These are phyloP conservation scores for Hypocreales sp. DNA, from an alignment of 2,329 filamentous ascomycete species.

Conservation along the genomic window DNA sequence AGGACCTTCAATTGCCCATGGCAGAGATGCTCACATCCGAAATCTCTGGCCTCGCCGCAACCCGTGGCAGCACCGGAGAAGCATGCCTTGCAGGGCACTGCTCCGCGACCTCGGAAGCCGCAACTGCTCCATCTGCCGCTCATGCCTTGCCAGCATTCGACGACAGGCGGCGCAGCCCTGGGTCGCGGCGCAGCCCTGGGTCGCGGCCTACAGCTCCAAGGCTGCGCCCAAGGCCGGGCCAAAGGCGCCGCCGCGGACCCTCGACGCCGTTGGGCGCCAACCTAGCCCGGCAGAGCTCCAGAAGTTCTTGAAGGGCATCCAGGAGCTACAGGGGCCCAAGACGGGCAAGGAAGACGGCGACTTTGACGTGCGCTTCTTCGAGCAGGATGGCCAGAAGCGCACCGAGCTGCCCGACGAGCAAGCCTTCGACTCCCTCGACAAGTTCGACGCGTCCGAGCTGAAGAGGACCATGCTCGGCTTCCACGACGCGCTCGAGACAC, in stretches of 20 bases:
- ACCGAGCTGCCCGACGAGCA: constrained; percentile 21
- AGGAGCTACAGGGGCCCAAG: constrained; percentile 8
- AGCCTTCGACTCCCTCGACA: constrained; percentile 24
- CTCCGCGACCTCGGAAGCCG: constrained; percentile 18
- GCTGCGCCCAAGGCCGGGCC: constrained; percentile 8
- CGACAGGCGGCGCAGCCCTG: constrained; percentile 12
- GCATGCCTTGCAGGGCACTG: constrained; percentile 20
- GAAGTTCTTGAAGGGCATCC: constrained; percentile 13
- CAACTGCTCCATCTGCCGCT: constrained; percentile 20
- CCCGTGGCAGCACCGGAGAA: no score
- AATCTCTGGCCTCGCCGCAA: no score
- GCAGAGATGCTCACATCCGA: no score
- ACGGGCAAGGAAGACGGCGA: constrained; percentile 6
- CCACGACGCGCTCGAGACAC: constrained; percentile 19
- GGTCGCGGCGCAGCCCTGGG: constrained; percentile 12
- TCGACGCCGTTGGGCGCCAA: constrained; percentile 8
- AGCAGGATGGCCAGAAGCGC: constrained; percentile 24
- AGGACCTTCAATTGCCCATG: no score
- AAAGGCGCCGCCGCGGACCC: constrained; percentile 4
- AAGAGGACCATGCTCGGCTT: constrained; percentile 20
- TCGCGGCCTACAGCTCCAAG: constrained; percentile 17
- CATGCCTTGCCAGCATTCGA: constrained; percentile 17
- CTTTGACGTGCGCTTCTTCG: constrained; percentile 29
- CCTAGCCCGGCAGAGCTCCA: constrained; percentile 11
- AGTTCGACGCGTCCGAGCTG: constrained; percentile 18